phyloP scores from a whole-genome alignment of 192 early-diverging fungal species.

The Entomortierella lignicola region DNA sequence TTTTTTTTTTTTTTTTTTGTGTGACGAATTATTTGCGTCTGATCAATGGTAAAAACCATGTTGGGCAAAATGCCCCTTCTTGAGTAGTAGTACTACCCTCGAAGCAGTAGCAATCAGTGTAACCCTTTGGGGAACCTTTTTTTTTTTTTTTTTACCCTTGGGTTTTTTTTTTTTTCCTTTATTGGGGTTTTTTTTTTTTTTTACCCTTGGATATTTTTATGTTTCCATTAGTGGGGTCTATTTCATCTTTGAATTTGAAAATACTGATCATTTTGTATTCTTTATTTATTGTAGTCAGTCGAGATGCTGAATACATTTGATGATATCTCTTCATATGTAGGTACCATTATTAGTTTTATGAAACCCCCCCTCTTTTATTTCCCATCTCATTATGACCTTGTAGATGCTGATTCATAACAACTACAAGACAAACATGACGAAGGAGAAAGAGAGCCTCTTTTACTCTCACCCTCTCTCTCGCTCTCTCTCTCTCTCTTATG shows the following conservation, averaged over 20 bases:
- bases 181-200: too few relatives aligned
- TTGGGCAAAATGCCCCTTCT: not conserved
- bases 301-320: conserved; percentile 28
- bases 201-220: too few relatives aligned
- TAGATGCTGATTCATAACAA: conserved; percentile 6
- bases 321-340: conserved; percentile 24
- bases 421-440: conserved; percentile 6
- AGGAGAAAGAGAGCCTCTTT: conserved; percentile 2
- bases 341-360: not conserved
- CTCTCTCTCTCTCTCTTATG: not conserved
- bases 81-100: too few relatives aligned
- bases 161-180: not conserved
- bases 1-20: too few relatives aligned
- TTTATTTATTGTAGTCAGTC: conserved; percentile 16
- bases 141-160: not conserved
- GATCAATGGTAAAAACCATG: not conserved
- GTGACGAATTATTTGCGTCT: too few relatives aligned
- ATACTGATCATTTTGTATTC: too few relatives aligned
- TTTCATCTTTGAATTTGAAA: too few relatives aligned
- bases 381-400: not conserved
- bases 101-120: too few relatives aligned
- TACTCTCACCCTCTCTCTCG: too few relatives aligned
- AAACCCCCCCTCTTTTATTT: not conserved
- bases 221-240: too few relatives aligned
- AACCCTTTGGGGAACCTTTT: not conserved